These are phyloP conservation scores for Plasmodium gonderi DNA, from an alignment of 169 alveolate species.

Conservation along the genomic window DNA sequence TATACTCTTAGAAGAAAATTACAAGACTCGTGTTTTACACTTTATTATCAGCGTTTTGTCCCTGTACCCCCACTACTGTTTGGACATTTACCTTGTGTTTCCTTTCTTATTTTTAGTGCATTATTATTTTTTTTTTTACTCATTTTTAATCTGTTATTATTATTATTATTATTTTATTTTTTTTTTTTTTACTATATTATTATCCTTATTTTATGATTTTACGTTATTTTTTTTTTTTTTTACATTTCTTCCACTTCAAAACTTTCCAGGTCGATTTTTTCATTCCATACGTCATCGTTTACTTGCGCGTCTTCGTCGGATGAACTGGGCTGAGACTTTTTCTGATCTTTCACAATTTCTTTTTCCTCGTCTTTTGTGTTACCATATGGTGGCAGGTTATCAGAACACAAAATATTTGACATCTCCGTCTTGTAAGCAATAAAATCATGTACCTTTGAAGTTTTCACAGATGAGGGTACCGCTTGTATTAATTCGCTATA, in stretches of 20 bases:
- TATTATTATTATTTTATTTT: no score
- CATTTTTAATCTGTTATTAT: no score
- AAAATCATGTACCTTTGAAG: not conserved
- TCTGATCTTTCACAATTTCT: not conserved
- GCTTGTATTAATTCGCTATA: not conserved
- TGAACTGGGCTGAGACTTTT: slow-evolving; percentile 17
- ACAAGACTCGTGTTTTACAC: no score
- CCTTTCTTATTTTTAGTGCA: not conserved
- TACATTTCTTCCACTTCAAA: slow-evolving; percentile 10
- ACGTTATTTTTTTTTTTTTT: not conserved
- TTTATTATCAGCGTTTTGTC: no score
- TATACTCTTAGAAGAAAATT: no score
- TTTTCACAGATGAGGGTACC: not conserved
- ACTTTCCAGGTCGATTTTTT: slow-evolving; percentile 52
- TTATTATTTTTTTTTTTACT: not conserved
- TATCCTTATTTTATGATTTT: no score
- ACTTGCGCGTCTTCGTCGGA: slow-evolving; percentile 61
- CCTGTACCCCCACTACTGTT: no score
- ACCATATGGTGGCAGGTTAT: not conserved
- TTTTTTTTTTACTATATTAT: no score
- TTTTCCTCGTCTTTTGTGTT: not conserved
- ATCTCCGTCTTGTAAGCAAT: not conserved
- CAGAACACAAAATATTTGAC: not conserved
- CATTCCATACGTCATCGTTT: slow-evolving; percentile 63
- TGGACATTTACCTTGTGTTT: no score